Base-by-base conservation (phyloP, 768 basidiomycete species). In the Floccularia luteovirens region DNA sequence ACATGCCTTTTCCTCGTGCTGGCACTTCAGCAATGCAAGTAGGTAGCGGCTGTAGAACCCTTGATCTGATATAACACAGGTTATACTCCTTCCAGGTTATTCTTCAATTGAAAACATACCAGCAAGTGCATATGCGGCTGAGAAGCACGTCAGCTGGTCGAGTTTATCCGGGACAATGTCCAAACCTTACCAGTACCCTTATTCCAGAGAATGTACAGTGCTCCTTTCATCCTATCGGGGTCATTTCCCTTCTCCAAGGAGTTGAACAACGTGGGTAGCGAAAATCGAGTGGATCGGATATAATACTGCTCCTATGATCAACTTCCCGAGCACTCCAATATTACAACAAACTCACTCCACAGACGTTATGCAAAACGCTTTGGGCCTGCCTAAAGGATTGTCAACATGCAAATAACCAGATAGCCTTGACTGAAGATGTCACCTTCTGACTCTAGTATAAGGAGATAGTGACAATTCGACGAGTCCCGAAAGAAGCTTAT, bases 181-280 rank as follows among this genome's bases (percentile, higher is more conserved):
- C 5, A 34, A 33, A 43, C 2, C 74, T 31, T 45, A 83, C 83
- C 72, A 39, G 70, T 79, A 22, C 75, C 79, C 58, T 83, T 85
- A 50, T 82, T 79, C 63, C 78, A 78, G 7, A 89, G 59, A 14
- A 87, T 69, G 55, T 91, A 92, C 28, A 94, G 65, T 13, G 90
- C 90, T 5, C 94, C 94, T 63, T 98, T 98, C 80, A 96, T 93
- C 19, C 84, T 73, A 59, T 98, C 92, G 7, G 90, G 85, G 53
- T 93, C 90, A 42, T 75, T 80, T 4, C 86, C 90, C 51, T 78
- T 82, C 41, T 60, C 60, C 36, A 89, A 60, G 3, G 82, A 77
- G 43, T 70, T 66, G 50, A 81, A 78, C 33, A 85, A 58, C 16
- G 62, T 58, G 4, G 83, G 79, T 21, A 86, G 64, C 31, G 74